Percentiles rank a stretch among this genome's conserved stretches.
Conservation (phyloP, 1,139 yeast species). For the Torulaspora pretoriensis region DNA sequence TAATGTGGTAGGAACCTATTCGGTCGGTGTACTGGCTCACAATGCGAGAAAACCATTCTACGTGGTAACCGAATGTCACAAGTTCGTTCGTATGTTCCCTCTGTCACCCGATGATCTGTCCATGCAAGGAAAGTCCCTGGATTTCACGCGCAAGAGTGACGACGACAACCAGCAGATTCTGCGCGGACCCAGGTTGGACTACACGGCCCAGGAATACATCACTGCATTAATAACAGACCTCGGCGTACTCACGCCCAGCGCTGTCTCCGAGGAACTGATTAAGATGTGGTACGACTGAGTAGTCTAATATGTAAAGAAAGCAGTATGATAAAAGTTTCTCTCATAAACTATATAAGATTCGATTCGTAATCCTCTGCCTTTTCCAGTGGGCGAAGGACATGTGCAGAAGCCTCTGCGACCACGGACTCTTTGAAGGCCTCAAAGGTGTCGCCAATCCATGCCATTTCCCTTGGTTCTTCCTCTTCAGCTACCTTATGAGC, state of each 20-base stretch:
- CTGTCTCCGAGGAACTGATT: constrained; percentile 94
- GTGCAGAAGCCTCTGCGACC: constrained; percentile 24
- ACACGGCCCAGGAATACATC: constrained; percentile 92
- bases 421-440: constrained; percentile 31
- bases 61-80: constrained; percentile 92
- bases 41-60: constrained; percentile 89
- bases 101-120: constrained; percentile 91
- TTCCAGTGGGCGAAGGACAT: constrained; percentile 23
- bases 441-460: constrained; percentile 32
- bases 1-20: constrained; percentile 92
- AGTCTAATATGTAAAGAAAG: constrained; percentile 1
- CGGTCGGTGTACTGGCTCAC: constrained; percentile 88
- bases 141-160: constrained; percentile 39
- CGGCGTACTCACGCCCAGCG: constrained; percentile 95
- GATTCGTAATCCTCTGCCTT: constrained; percentile 24
- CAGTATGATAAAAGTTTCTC: constrained; percentile 4
- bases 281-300: constrained; percentile 93
- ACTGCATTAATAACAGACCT: constrained; percentile 95
- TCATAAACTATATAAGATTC: constrained; percentile 18
- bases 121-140: constrained; percentile 44
- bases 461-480: constrained; percentile 48
- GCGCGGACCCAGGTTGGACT: constrained; percentile 64
- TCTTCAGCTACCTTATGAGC: constrained; percentile 74
- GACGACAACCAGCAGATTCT: constrained; percentile 36
- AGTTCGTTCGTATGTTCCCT: constrained; percentile 94